These are phyloP conservation scores for Ophiocordyceps sinensis DNA, from an alignment of 2,329 filamentous ascomycete species.

Conservation along the genomic window DNA sequence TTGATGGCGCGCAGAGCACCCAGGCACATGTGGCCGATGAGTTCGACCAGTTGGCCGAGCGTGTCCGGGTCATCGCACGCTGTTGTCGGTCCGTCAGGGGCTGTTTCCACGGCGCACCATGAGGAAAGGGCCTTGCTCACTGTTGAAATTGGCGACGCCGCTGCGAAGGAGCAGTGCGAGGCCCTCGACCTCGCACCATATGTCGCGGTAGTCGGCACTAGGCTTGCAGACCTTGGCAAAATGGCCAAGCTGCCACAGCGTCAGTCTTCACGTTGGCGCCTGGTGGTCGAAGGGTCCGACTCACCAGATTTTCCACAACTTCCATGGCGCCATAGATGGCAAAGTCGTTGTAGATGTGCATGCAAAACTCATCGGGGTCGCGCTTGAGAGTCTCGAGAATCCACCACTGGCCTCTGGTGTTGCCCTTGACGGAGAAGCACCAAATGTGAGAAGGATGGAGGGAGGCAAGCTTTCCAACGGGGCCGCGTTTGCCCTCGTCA, in stretches of 20 bases:
- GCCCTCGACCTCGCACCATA: slow-evolving; percentile 11
- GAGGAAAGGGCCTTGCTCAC: not conserved
- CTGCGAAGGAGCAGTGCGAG: slow-evolving; percentile 5
- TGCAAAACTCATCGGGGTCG: slow-evolving; percentile 22
- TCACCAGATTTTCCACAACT: slow-evolving; percentile 22
- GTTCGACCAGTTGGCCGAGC: not conserved
- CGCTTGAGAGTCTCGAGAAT: slow-evolving; percentile 7
- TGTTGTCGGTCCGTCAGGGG: not conserved
- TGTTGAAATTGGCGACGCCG: not conserved
- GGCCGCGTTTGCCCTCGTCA: not conserved
- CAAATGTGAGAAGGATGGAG: slow-evolving; percentile 5
- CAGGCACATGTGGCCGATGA: not conserved
- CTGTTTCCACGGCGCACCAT: not conserved
- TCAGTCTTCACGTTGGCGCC: too few relatives aligned
- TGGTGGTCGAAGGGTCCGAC: not conserved
- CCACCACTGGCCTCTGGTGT: slow-evolving; percentile 8
- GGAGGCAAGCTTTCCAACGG: not conserved
- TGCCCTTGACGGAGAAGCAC: slow-evolving; percentile 6
- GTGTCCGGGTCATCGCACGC: not conserved
- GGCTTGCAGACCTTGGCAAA: slow-evolving; percentile 1
- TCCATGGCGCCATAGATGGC: slow-evolving; percentile 24
- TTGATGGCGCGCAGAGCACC: not conserved
- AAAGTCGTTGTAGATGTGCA: slow-evolving; percentile 30
- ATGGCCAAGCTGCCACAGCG: not conserved
- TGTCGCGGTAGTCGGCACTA: slow-evolving; percentile 5